Evolutionary conservation across 1,284 basidiomycete genomes (phyloP), one percentile per base, ranked within the genome.

Genomic region (Calocybe gambosa): DNA sequence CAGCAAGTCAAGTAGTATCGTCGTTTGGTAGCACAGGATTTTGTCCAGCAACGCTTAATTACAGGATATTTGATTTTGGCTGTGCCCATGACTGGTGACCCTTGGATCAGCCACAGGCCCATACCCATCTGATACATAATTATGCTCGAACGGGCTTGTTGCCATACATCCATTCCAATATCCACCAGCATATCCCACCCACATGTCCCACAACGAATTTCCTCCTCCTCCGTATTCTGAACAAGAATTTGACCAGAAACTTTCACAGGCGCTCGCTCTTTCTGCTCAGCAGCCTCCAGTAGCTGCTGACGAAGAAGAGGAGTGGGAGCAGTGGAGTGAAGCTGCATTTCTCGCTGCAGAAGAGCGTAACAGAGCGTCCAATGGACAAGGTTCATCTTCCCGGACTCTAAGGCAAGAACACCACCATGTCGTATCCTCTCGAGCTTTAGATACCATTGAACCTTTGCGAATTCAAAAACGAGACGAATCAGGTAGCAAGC

Each of bases 161-260:
- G 41, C 31, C 40, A 34, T 13, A 39, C 34, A 29, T 34, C 33
- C 43, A 40, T 31, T 12, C 12, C 3, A 31, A 8, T 12, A 10
- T n/a, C 42, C n/a, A n/a, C n/a, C 40, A 33, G 21, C 20, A 15
- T 18, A 48, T 37, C 16, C 40, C 35, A 26, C 43, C 35, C 26
- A 47, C 39, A 62, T 62, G 62, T 50, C 51, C 38, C 41, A 58
- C 48, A 49, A 56, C 58, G 50, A 62, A 34, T 43, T 65, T 50
- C 54, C 72, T 68, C 33, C 73, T 63, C 57, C 73, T 66, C 54
- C 85, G 51, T 64, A 77, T 68, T 55, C 67, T 39, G 69, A 78
- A 42, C 69, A 74, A 49, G 76, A 79, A 50, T 76, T 74, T 36
- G 77, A 84, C 59, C 71, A 65, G 38, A 85, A 82, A 60, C 64